These are phyloP conservation scores for Paspalum vaginatum DNA, from an alignment of 176 grass and related monocot species.

Conservation along the genomic window DNA sequence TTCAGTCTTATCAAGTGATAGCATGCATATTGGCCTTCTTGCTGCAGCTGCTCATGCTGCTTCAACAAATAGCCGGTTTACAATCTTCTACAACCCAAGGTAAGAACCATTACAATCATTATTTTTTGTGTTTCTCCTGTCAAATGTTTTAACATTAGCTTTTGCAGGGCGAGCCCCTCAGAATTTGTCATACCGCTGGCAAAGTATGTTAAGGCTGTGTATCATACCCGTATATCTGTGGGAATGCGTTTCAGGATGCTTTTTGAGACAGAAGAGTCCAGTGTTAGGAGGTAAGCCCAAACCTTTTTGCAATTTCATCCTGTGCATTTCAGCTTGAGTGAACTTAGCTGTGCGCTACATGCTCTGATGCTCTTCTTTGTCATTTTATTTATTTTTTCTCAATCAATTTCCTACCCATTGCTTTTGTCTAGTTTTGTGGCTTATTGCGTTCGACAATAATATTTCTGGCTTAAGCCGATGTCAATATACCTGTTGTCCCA, in stretches of 20 bases:
- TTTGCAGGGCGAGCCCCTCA: slow-evolving; percentile 91
- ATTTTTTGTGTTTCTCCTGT: not conserved
- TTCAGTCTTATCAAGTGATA: slow-evolving; percentile 97
- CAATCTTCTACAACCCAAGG: slow-evolving; percentile 99
- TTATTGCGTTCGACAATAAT: not conserved
- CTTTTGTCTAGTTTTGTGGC: not conserved
- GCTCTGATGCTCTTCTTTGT: not conserved
- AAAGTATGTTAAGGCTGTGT: slow-evolving; percentile 96
- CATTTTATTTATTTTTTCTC: not conserved
- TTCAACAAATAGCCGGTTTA: slow-evolving; percentile 95
- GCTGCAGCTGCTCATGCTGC: slow-evolving; percentile 97
- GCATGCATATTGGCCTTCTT: slow-evolving; percentile 99
- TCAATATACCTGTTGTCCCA: not conserved
- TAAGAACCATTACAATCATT: slow-evolving; percentile 26
- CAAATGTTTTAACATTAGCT: slow-evolving; percentile 26
- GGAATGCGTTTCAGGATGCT: slow-evolving; percentile 99
- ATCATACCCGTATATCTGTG: slow-evolving; percentile 96
- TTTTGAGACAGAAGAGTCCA: slow-evolving; percentile 99
- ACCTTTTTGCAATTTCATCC: not conserved
- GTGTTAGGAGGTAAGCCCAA: slow-evolving; percentile 73
- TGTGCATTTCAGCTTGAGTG: not conserved
- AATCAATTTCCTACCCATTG: not conserved
- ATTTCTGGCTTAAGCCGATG: not conserved
- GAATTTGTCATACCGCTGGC: slow-evolving; percentile 92
- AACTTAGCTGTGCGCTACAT: not conserved